Evolutionary conservation across 78 protist genomes (phyloP), one percentile per base, ranked within the genome.

Genomic region (Cavenderia fasciculata): DNA sequence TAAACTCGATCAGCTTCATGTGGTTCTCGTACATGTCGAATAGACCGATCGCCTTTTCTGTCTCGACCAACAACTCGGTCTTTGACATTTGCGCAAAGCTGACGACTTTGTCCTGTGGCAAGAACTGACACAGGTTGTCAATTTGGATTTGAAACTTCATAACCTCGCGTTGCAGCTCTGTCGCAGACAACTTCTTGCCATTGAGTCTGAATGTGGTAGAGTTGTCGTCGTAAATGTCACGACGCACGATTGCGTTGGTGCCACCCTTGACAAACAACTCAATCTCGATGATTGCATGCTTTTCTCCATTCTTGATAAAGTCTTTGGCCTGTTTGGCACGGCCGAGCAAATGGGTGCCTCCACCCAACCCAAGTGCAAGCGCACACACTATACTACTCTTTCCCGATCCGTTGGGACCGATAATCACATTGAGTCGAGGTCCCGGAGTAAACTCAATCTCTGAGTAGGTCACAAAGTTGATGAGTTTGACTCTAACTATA

Each of bases 381-480:
- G 98, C 99, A 62, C 96, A 92, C 11, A 96, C 97, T 36, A 98
- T 63, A 18, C 96, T 40, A 23, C 94, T 76, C 85, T 98, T 98
- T 61, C 99, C 99, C 2, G 94, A 73, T 4, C 99, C 99, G 69
- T 98, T 98, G 4, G 99, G 99, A 2, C 99, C 99, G 46, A 97
- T 61, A 25, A 98, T 62, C 2, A 97, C 93, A 46, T 98, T 98
- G 33, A 91, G 41, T 40, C 95, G 70, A 14, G 95, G 95, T 31
- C 95, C 95, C 18, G 95, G 95, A 21, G 4, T 23, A 46, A 91
- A 71, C 84, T 91, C 95, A 5, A 73, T 41, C 19, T 74, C 85
- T 2, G 84, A 59, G 69, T 91, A 91, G 47, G 95, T 91, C 10
- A 91, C 95, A 65, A 91, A 82, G 59, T 74, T 59, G 11, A 34